Percentiles rank a stretch among this genome's conserved stretches.
phyloP scores from a whole-genome alignment of 176 grass and related monocot genomes.

The Ensete ventricosum region DNA sequence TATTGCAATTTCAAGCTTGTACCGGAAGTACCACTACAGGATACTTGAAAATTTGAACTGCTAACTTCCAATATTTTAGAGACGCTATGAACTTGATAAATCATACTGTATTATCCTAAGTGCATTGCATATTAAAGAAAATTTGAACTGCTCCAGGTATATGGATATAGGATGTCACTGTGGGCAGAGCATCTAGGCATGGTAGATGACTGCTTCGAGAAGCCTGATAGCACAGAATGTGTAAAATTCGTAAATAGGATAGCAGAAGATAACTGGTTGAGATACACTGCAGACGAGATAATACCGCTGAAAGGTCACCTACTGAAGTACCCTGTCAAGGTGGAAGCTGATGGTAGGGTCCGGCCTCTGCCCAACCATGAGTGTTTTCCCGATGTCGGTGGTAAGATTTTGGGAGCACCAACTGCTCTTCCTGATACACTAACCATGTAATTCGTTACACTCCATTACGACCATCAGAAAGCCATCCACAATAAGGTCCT shows the following conservation, averaged over 20 bases:
- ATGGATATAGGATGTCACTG: conserved; percentile 45
- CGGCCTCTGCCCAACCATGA: conserved; percentile 6
- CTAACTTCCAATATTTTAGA: neutral
- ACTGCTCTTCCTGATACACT: conserved; percentile 34
- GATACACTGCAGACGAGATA: neutral
- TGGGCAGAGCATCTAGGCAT: conserved; percentile 64
- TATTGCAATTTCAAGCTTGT: neutral
- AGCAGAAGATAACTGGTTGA: conserved; percentile 30
- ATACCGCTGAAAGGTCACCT: conserved; percentile 32
- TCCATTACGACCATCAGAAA: no score
- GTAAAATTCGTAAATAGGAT: conserved; percentile 29
- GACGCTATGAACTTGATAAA: no score
- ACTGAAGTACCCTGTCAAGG: conserved; percentile 38
- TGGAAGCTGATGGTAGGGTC: conserved; percentile 19
- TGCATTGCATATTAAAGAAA: neutral
- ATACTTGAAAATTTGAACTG: neutral
- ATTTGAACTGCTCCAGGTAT: conserved; percentile 24
- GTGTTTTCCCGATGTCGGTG: conserved; percentile 51
- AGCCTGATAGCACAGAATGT: conserved; percentile 31
- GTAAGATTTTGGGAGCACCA: conserved; percentile 30
- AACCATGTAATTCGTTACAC: conserved; percentile 30
- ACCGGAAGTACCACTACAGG: neutral
- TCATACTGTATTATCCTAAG: neutral
- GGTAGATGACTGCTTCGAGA: conserved; percentile 4
- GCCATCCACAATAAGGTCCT: no score